Evolutionary conservation across 208 protist genomes (phyloP).

Genomic region (Leptomonas pyrrhocoris): DNA sequence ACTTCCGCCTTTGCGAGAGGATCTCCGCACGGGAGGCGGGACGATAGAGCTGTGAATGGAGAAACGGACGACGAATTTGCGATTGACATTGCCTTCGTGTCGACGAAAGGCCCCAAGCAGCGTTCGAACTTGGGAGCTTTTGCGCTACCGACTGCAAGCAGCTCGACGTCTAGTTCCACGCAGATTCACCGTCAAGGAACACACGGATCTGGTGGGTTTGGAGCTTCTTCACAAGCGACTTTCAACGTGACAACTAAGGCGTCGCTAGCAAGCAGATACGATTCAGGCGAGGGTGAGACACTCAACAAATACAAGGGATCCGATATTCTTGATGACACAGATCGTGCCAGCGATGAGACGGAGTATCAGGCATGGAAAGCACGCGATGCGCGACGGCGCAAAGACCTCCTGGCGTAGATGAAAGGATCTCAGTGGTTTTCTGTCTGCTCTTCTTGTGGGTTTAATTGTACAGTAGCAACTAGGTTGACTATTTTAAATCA

Average conservation of each 20-base stretch:
- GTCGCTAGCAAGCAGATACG: constrained; percentile 18
- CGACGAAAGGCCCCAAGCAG: constrained; percentile 17
- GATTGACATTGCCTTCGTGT: constrained; percentile 51
- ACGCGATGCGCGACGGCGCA: constrained; percentile 36
- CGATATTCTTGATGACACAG: constrained; percentile 68
- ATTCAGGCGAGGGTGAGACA: constrained; percentile 16
- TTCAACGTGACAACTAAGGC: background rate
- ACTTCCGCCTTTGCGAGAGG: background rate
- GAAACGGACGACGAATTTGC: constrained; percentile 47
- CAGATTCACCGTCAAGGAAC: background rate
- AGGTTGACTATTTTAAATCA: background rate
- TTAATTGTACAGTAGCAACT: background rate
- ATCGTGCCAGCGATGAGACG: constrained; percentile 52
- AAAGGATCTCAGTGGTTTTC: no score
- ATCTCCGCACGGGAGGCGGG: background rate
- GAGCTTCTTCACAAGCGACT: background rate
- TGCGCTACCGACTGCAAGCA: background rate
- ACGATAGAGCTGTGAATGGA: background rate
- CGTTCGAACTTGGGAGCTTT: background rate
- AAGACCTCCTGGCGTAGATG: constrained; percentile 20
- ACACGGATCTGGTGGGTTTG: background rate
- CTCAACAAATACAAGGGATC: constrained; percentile 28
- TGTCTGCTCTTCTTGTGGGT: background rate
- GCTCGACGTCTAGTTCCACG: background rate
- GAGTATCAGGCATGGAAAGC: constrained; percentile 60